Conservation (phyloP, 352 stramenopile species). For the Achlya hypogyna region DNA sequence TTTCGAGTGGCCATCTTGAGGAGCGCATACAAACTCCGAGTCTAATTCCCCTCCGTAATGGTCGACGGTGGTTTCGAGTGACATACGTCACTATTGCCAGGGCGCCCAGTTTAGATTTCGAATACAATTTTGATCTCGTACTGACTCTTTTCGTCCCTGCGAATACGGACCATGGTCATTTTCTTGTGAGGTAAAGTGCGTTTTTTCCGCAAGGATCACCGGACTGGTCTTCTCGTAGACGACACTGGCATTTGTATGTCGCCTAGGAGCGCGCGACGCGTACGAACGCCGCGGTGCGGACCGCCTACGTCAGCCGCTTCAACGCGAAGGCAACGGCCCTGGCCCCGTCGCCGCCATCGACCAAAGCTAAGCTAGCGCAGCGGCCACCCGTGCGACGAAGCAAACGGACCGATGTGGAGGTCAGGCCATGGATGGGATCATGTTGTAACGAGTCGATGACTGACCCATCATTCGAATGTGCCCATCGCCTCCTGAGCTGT, state of each 20-base stretch:
- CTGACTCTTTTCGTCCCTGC: background rate
- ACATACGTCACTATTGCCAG: background rate
- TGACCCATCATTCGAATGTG: no score
- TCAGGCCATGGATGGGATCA: no score
- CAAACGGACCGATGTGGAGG: no score
- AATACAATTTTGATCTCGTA: background rate
- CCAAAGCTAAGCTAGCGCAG: no score
- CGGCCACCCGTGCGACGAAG: no score
- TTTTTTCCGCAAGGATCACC: background rate
- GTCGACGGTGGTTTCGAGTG: background rate
- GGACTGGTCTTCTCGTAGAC: background rate
- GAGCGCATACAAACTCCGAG: conserved; percentile 15
- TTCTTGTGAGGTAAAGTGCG: background rate
- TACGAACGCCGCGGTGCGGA: no score
- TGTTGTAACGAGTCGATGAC: no score
- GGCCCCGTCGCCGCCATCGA: no score
- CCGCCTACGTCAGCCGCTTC: no score
- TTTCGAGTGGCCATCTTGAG: conserved; percentile 18
- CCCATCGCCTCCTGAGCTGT: no score
- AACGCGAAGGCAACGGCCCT: no score
- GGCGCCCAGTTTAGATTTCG: background rate
- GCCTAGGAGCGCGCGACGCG: no score
- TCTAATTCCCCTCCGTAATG: background rate
- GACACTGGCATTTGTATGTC: background rate
- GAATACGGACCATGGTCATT: background rate